These are phyloP conservation scores for Dothiorella sarmentorum DNA, from an alignment of 2,329 filamentous ascomycete species.

Conservation along the genomic window DNA sequence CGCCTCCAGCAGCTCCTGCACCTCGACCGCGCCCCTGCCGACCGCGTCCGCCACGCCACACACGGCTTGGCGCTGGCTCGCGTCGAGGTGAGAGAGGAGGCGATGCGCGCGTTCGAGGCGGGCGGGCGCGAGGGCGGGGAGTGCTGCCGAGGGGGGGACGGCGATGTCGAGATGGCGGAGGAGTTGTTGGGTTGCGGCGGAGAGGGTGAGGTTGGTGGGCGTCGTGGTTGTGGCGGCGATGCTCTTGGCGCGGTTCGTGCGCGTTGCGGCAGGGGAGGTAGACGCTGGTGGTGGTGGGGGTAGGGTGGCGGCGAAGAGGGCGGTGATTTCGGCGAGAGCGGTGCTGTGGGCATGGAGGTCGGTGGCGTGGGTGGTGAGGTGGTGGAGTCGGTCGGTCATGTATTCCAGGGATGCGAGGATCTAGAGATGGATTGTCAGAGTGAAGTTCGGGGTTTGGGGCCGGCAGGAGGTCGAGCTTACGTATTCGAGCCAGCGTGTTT, in stretches of 20 bases:
- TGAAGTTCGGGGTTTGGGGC: not conserved
- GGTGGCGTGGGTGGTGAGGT: constrained; percentile 25
- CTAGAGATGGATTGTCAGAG: constrained; percentile 24
- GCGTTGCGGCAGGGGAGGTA: constrained; percentile 27
- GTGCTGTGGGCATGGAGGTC: constrained; percentile 31
- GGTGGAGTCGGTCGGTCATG: constrained; percentile 37
- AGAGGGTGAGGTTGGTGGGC: too few relatives aligned
- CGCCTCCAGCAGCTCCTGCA: constrained; percentile 35
- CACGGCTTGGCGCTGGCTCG: constrained; percentile 31
- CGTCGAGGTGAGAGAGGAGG: constrained; percentile 33
- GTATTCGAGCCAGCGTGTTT: constrained; percentile 43
- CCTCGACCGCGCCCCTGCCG: constrained; percentile 35
- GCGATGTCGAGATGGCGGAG: constrained; percentile 33
- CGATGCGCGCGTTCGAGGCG: constrained; percentile 34
- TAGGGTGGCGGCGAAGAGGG: constrained; percentile 27
- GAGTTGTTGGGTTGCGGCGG: constrained; percentile 33
- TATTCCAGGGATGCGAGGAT: constrained; percentile 41
- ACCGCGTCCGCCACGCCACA: constrained; percentile 35
- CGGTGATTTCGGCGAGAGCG: constrained; percentile 30
- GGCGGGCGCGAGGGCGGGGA: constrained; percentile 28
- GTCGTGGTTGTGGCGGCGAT: constrained; percentile 30
- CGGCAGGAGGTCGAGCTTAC: constrained; percentile 24
- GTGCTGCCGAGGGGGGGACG: constrained; percentile 24
- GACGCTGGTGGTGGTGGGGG: constrained; percentile 21
- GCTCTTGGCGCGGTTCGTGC: constrained; percentile 30